A percentile compares a stretch with the other conserved stretches of the same genome.
Conservation (phyloP, 345 rosid genomes). For the Erucastrum elatum region DNA sequence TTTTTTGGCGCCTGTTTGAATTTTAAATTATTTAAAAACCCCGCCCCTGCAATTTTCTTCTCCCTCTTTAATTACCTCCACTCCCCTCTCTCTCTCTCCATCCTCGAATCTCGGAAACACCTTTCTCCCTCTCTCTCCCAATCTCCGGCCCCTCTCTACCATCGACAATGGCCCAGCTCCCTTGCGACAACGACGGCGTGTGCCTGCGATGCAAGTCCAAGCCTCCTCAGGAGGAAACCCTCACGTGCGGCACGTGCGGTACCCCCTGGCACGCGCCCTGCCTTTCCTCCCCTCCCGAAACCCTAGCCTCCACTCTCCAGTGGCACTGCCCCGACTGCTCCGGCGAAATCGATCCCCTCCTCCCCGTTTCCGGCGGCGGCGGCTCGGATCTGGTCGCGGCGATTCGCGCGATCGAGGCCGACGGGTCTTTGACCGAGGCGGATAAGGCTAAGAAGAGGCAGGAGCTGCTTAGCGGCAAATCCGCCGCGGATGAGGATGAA, state of each 20-base stretch:
- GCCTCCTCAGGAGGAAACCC: neutral
- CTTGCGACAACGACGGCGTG: neutral
- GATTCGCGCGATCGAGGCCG: constrained; percentile 51
- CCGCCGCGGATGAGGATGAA: neutral
- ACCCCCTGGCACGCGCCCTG: constrained; percentile 81
- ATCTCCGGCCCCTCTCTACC: neutral
- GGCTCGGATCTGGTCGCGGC: constrained; percentile 35
- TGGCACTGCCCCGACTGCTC: constrained; percentile 74
- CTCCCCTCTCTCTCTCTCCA: neutral
- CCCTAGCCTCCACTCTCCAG: constrained; percentile 47
- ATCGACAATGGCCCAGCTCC: neutral
- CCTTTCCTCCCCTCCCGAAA: constrained; percentile 45
- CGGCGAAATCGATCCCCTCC: neutral
- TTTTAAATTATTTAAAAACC: neutral
- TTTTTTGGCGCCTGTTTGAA: neutral
- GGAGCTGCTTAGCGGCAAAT: neutral
- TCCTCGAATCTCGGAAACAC: neutral
- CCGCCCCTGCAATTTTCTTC: neutral
- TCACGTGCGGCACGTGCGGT: constrained; percentile 48
- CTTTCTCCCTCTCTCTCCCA: neutral
- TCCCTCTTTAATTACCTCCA: neutral
- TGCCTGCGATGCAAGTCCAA: neutral
- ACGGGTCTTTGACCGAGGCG: constrained; percentile 42
- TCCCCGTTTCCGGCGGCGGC: neutral
- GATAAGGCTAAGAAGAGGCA: constrained; percentile 16